These are phyloP conservation scores for Pinus albicaulis DNA, from an alignment of 75 land plant species.

Conservation along the genomic window DNA sequence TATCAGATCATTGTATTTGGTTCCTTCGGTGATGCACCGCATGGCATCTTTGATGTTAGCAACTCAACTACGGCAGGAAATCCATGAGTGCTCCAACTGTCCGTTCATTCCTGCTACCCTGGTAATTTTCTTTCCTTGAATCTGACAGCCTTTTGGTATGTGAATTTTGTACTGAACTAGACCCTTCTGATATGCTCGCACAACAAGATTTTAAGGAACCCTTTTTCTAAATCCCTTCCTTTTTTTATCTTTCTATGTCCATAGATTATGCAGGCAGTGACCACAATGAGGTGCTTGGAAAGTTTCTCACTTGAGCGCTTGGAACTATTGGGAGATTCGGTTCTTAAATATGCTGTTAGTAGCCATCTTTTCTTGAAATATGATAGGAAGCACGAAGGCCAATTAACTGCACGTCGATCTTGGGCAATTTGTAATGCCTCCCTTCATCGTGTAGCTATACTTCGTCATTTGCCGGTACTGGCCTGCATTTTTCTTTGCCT, in stretches of 20 bases:
- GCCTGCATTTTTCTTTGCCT: background rate
- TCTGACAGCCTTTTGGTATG: background rate
- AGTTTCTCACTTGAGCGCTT: constrained; percentile 82
- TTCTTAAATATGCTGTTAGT: constrained; percentile 86
- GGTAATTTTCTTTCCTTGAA: constrained; percentile 30
- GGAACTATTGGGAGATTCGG: constrained; percentile 93
- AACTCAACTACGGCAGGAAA: constrained; percentile 66
- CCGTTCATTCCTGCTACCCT: constrained; percentile 42
- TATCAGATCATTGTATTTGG: constrained; percentile 65
- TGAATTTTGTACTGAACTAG: background rate
- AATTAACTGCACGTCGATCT: constrained; percentile 55
- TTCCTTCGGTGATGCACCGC: constrained; percentile 94
- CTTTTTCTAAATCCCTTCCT: background rate
- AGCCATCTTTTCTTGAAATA: constrained; percentile 71
- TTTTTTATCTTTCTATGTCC: background rate
- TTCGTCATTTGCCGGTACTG: constrained; percentile 59
- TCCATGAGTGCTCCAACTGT: constrained; percentile 24
- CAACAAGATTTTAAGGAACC: background rate
- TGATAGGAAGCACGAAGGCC: constrained; percentile 87
- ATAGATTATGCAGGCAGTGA: constrained; percentile 87
- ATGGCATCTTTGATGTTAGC: constrained; percentile 72
- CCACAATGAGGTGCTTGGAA: constrained; percentile 78
- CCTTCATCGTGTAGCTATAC: constrained; percentile 73
- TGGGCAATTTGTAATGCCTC: constrained; percentile 68
- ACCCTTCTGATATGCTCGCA: background rate